Conservation (phyloP, 2,329 filamentous ascomycete genomes). For the Helotiales sp. region DNA sequence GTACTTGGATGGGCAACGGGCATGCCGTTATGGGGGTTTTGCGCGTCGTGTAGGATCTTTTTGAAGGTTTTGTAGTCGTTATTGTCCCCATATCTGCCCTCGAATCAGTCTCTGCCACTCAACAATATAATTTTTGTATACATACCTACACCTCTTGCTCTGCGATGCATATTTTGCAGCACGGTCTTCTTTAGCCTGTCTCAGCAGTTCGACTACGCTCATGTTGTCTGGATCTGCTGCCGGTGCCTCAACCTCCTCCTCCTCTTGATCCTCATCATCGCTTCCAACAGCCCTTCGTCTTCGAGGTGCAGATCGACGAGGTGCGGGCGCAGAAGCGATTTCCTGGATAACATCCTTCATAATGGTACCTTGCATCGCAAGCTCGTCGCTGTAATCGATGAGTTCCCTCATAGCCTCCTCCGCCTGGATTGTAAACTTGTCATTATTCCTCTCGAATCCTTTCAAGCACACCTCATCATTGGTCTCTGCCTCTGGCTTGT, state of each 20-base stretch:
- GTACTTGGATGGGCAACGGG: slow-evolving; percentile 60
- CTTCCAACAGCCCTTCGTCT: slow-evolving; percentile 38
- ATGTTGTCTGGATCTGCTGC: slow-evolving; percentile 35
- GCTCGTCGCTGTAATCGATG: slow-evolving; percentile 59
- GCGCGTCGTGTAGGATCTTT: slow-evolving; percentile 64
- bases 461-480: slow-evolving; percentile 48
- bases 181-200: slow-evolving; percentile 45
- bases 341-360: slow-evolving; percentile 43
- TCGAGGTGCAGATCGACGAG: slow-evolving; percentile 43
- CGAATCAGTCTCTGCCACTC: slow-evolving; percentile 7
- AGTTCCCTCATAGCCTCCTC: slow-evolving; percentile 62
- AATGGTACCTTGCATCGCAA: slow-evolving; percentile 42
- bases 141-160: slow-evolving; percentile 50
- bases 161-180: slow-evolving; percentile 44
- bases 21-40: slow-evolving; percentile 57
- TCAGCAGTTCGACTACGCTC: slow-evolving; percentile 46
- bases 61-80: slow-evolving; percentile 67
- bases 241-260: slow-evolving; percentile 48
- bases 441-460: slow-evolving; percentile 52
- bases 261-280: slow-evolving; percentile 46
- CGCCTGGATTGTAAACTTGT: slow-evolving; percentile 56
- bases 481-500: slow-evolving; percentile 42
- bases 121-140: background rate
- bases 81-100: slow-evolving; percentile 58
- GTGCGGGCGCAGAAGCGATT: slow-evolving; percentile 26